Base-by-base conservation (phyloP, 2,329 filamentous ascomycete species). In the Fusarium bactridioides region DNA sequence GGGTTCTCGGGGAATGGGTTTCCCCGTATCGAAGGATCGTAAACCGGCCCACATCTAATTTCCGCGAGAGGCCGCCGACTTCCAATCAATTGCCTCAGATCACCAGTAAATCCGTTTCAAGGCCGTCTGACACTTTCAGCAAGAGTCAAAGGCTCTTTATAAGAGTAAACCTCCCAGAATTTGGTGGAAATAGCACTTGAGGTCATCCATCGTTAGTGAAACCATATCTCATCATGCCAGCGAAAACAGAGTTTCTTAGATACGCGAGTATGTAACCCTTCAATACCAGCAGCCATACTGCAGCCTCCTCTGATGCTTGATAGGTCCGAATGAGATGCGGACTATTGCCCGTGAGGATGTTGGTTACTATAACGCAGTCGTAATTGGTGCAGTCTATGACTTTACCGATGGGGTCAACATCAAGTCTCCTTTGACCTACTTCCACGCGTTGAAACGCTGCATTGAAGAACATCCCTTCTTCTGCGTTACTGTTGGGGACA, bases 291-390 rank as follows among this genome's bases (percentile, higher is more conserved):
- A 8, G 13, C 5, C 11, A 15, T 18, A 25, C 11, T 4, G 16
- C 16, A 5, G n/a, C 10, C 5, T 41, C 19, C 21, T 31, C 47
- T 61, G 33, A 54, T 59, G 25, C 10, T 35, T 10, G 15, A 19
- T 10, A 77, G 75, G 73, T 15, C 75, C 75, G 1, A 76, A 73
- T 64, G 75, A 77, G 29, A 72, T 69, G 69, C 69, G 75, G 7
- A 70, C 71, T 12, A 65, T 77, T 43, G 66, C 59, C 25, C 75
- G 75, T 15, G 75, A 77, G 29, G 67, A 76, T 54, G 37, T 61
- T 5, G 75, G 75, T 10, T 70, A 73, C 27, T 77, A 77, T 27
- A 50, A 77, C 11, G 75, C 75, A 33, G 71, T 77, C 5, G 55
- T 75, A 3, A 71, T 77, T 21, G 75, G 75, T 19, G 73, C 64